These are phyloP conservation scores for Corchorus olitorius DNA, from an alignment of 345 rosid genomes.

Conservation along the genomic window DNA sequence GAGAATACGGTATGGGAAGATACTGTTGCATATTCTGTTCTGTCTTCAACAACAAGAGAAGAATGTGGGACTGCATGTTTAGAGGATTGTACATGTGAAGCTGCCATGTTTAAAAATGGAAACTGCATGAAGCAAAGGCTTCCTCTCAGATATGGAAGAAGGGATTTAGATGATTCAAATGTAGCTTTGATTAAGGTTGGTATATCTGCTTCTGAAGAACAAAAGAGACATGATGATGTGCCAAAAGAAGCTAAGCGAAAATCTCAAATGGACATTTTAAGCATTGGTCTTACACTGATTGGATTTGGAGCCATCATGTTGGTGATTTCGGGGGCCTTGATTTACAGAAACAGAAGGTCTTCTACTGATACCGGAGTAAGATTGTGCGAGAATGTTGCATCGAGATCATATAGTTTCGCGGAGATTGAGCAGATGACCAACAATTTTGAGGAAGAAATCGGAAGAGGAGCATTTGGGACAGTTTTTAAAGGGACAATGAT, in stretches of 20 bases:
- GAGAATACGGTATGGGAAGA: conserved; percentile 5
- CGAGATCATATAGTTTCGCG: not conserved
- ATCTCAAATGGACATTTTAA: not conserved
- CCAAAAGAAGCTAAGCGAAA: not conserved
- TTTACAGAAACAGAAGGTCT: not conserved
- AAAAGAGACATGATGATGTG: not conserved
- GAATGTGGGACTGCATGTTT: not conserved
- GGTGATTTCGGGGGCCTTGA: conserved; percentile 14
- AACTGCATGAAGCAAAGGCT: conserved; percentile 11
- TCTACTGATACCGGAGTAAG: not conserved
- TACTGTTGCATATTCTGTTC: not conserved
- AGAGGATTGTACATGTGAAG: conserved; percentile 6
- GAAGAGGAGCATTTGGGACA: conserved; percentile 24
- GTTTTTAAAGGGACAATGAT: conserved; percentile 27
- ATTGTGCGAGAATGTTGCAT: not conserved
- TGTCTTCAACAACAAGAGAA: not conserved
- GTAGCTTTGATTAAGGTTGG: conserved; percentile 13
- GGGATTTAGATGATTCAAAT: not conserved
- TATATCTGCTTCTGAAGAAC: not conserved
- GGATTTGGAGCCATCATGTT: conserved; percentile 5
- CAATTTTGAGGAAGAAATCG: not conserved
- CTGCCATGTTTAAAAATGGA: not conserved
- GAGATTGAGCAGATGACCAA: not conserved
- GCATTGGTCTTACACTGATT: conserved; percentile 22
- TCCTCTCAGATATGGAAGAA: conserved; percentile 18